These are phyloP conservation scores for Cicer bijugum DNA, from an alignment of 306 rosid species.

Conservation along the genomic window DNA sequence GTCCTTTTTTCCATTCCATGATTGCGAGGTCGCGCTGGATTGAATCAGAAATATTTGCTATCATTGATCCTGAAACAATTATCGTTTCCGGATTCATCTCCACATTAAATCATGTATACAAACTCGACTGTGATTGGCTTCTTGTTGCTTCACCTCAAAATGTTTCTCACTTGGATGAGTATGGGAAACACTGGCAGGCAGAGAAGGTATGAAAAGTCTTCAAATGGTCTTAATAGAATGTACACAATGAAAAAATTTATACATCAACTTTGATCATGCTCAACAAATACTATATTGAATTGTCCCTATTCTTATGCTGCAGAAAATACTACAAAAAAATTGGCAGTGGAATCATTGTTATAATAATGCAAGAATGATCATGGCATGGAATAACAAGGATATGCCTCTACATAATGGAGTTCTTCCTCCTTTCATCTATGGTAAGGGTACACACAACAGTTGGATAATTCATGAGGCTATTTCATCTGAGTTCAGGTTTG, in stretches of 20 bases:
- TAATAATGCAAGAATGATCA: conserved; percentile 57
- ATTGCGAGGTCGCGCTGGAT: conserved; percentile 63
- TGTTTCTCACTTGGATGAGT: conserved; percentile 61
- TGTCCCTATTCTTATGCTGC: conserved; percentile 57
- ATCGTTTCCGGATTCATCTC: conserved; percentile 72
- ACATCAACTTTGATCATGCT: conserved; percentile 10
- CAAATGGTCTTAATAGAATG: conserved; percentile 17
- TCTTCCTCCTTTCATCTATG: conserved; percentile 91
- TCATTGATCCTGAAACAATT: conserved; percentile 72
- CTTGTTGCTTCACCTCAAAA: conserved; percentile 74
- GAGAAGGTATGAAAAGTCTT: conserved; percentile 63
- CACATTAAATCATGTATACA: conserved; percentile 61
- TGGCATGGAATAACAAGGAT: conserved; percentile 84
- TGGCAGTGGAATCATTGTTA: conserved; percentile 60
- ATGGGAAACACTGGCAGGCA: conserved; percentile 56
- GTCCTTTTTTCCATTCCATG: conserved; percentile 94
- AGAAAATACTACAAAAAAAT: conserved; percentile 56
- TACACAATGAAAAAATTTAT: not conserved
- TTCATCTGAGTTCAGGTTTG: conserved; percentile 77
- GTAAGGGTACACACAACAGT: conserved; percentile 73
- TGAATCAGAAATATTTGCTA: conserved; percentile 64
- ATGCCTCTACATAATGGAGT: conserved; percentile 76
- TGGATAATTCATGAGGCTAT: conserved; percentile 85
- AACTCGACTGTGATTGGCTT: conserved; percentile 80
- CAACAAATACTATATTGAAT: conserved; percentile 41